Evolutionary conservation across 768 basidiomycete species (phyloP).

Genomic region (Lyophyllum atratum): DNA sequence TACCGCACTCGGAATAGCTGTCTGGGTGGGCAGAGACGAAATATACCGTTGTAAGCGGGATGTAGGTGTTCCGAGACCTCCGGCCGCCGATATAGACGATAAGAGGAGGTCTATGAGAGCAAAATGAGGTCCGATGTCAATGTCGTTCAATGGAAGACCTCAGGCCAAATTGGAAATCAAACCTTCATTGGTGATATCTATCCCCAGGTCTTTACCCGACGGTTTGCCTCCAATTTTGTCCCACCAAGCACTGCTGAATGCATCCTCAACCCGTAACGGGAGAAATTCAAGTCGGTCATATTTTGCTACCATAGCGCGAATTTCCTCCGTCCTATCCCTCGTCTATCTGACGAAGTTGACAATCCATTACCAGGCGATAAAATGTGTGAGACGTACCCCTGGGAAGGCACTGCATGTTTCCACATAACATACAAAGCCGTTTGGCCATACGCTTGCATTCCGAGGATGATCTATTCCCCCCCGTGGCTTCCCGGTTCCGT

Average conservation of each 20-base stretch:
- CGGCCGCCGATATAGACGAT: conserved; percentile 20
- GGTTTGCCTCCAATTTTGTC: conserved; percentile 37
- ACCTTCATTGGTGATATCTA: conserved; percentile 61
- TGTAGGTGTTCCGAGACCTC: conserved; percentile 16
- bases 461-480: conserved; percentile 72
- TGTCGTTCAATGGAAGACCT: neutral
- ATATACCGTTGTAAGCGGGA: conserved; percentile 52
- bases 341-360: conserved; percentile 37
- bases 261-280: conserved; percentile 69
- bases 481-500: conserved; percentile 31
- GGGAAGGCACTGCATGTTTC: conserved; percentile 65
- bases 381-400: conserved; percentile 45
- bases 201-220: conserved; percentile 28
- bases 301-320: conserved; percentile 44
- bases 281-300: conserved; percentile 59
- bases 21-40: conserved; percentile 70
- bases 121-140: neutral
- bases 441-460: conserved; percentile 62
- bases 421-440: conserved; percentile 66
- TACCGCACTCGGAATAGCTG: conserved; percentile 62
- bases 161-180: conserved; percentile 5
- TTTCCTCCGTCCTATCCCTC: conserved; percentile 55
- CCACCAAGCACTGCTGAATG: conserved; percentile 76
- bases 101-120: conserved; percentile 31
- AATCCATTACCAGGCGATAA: conserved; percentile 8